These are phyloP conservation scores for Gymnopilus junonius DNA, from an alignment of 768 basidiomycete genomes.

Conservation along the genomic window DNA sequence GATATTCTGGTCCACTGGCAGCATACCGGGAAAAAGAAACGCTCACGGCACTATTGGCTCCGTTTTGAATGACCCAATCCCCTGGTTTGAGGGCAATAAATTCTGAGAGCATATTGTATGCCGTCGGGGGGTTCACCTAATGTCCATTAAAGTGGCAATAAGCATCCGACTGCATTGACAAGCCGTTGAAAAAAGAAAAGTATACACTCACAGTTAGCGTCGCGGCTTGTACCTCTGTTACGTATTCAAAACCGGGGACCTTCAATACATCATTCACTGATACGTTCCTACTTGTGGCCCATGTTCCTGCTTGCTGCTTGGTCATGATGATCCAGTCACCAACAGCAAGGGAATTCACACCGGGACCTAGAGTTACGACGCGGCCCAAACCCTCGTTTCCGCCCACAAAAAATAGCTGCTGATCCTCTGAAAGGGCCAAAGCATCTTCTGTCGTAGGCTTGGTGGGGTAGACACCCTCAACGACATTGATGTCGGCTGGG, in stretches of 20 bases:
- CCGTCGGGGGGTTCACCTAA: constrained; percentile 84
- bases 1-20: not conserved
- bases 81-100: constrained; percentile 67
- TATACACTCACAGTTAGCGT: constrained; percentile 65
- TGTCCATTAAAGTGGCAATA: not conserved
- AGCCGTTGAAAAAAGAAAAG: not conserved
- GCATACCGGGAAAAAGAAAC: not conserved
- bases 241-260: constrained; percentile 48
- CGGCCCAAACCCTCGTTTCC: constrained; percentile 82
- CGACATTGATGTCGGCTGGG: constrained; percentile 80
- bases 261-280: constrained; percentile 59
- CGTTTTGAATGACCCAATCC: constrained; percentile 87
- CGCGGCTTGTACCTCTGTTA: constrained; percentile 71
- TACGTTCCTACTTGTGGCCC: constrained; percentile 64
- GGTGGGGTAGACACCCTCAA: constrained; percentile 82
- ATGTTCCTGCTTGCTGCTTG: constrained; percentile 75
- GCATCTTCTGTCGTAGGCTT: constrained; percentile 50
- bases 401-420: constrained; percentile 55
- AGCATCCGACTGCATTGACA: not conserved
- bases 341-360: constrained; percentile 48
- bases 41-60: constrained; percentile 81
- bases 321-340: constrained; percentile 80
- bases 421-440: constrained; percentile 34
- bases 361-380: constrained; percentile 63
- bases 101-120: constrained; percentile 79